A percentile compares a stretch with the other conserved stretches of the same genome.
phyloP scores from a whole-genome alignment of 345 rosid genomes.

The Eucalyptus polybractea region DNA sequence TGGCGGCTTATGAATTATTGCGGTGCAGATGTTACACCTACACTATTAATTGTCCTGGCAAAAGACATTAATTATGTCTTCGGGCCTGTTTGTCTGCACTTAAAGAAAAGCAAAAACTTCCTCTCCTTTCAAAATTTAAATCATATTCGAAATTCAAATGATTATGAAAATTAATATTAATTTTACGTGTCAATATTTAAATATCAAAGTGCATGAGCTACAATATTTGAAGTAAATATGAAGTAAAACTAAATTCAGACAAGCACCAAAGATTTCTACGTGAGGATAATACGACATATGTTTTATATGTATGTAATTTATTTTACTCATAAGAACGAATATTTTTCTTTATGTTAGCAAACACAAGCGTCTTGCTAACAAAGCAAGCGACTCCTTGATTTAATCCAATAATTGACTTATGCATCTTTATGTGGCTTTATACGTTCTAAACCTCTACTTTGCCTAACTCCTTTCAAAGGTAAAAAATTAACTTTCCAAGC shows the following conservation, averaged over 20 bases:
- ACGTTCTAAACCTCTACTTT: not conserved
- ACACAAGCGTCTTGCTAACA: not conserved
- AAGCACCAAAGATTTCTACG: not conserved
- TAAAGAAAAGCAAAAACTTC: not conserved
- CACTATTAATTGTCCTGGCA: not conserved
- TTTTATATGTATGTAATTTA: not conserved
- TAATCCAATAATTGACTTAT: not conserved
- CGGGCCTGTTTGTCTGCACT: not conserved
- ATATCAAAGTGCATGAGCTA: not conserved
- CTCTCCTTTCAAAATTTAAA: not conserved
- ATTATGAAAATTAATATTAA: not conserved
- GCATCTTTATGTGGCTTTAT: not conserved
- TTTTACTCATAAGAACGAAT: not conserved
- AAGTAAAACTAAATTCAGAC: not conserved
- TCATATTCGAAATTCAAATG: not conserved
- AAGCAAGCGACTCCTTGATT: not conserved
- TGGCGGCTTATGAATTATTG: not conserved
- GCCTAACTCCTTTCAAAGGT: not conserved
- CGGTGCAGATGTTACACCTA: not conserved
- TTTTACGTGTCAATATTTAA: not conserved
- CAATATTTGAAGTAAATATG: not conserved
- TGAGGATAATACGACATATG: fast-evolving
- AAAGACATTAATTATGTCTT: not conserved
- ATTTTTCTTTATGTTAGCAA: not conserved
- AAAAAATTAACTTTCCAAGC: not conserved